Percentiles rank a stretch among this genome's conserved stretches.
Conservation (phyloP, 2,329 filamentous ascomycete genomes). For the Phialophora tarda region DNA sequence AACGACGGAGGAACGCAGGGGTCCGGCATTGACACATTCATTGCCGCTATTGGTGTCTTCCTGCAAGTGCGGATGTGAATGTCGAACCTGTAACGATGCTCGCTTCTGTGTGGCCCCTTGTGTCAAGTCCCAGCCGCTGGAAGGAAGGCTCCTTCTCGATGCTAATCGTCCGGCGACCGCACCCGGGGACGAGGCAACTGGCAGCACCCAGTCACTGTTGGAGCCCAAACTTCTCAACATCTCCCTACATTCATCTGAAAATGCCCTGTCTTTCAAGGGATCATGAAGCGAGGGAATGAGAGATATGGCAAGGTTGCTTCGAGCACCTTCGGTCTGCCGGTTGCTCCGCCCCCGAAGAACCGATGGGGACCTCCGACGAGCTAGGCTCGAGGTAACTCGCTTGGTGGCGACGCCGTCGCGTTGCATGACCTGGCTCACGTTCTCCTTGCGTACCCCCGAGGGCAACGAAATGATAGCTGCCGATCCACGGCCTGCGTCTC, state of each 20-base stretch:
- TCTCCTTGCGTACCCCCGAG: background rate
- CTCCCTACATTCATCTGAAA: constrained; percentile 31
- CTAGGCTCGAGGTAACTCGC: background rate
- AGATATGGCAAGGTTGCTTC: constrained; percentile 14
- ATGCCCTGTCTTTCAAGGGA: constrained; percentile 30
- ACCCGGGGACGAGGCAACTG: constrained; percentile 6
- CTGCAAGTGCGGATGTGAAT: background rate
- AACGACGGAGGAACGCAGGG: background rate
- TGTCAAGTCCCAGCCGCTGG: background rate
- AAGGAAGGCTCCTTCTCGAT: background rate
- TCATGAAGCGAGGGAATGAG: constrained; percentile 33
- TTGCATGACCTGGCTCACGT: background rate
- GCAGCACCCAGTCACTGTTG: constrained; percentile 28
- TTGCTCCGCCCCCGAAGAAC: background rate
- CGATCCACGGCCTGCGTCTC: constrained; percentile 11
- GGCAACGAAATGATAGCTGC: constrained; percentile 9
- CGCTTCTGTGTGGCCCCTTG: background rate
- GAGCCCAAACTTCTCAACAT: constrained; percentile 30
- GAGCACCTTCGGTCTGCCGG: background rate
- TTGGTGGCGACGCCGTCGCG: background rate
- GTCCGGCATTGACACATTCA: background rate
- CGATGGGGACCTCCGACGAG: background rate
- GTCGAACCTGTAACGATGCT: background rate
- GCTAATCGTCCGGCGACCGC: background rate
- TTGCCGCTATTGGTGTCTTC: background rate